Evolutionary conservation across 2,329 filamentous ascomycete species (phyloP).

Genomic region (Beauveria australis): DNA sequence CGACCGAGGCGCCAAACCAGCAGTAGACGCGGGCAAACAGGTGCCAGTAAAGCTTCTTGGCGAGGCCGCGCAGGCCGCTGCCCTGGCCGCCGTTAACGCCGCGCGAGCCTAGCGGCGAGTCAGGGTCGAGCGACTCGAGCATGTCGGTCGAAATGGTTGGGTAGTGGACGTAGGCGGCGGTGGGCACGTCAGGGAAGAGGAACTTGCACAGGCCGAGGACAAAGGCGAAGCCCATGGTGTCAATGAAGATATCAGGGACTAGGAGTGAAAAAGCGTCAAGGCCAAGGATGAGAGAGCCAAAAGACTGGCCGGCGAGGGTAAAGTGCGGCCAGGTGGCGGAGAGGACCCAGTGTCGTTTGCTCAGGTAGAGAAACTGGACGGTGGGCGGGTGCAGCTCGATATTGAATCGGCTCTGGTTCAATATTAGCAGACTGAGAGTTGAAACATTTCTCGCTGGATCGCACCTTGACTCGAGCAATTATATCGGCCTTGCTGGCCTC

Average conservation of each 20-base stretch:
- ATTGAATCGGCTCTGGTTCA: slow-evolving; percentile 69
- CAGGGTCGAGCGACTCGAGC: slow-evolving; percentile 71
- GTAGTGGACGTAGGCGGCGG: slow-evolving; percentile 92
- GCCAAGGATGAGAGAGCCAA: slow-evolving; percentile 79
- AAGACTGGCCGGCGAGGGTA: slow-evolving; percentile 85
- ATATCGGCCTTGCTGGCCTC: slow-evolving; percentile 76
- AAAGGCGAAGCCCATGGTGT: slow-evolving; percentile 98
- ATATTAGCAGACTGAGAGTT: slow-evolving; percentile 11
- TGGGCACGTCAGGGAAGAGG: slow-evolving; percentile 73
- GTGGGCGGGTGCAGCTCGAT: slow-evolving; percentile 79
- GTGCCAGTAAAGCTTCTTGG: slow-evolving; percentile 80
- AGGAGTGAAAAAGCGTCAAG: slow-evolving; percentile 91
- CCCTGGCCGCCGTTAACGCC: slow-evolving; percentile 82
- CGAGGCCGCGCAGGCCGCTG: slow-evolving; percentile 57
- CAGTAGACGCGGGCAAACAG: slow-evolving; percentile 77
- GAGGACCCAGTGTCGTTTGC: slow-evolving; percentile 78
- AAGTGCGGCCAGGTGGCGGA: slow-evolving; percentile 84
- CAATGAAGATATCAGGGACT: slow-evolving; percentile 87
- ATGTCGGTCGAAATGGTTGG: slow-evolving; percentile 98
- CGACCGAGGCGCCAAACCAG: slow-evolving; percentile 71
- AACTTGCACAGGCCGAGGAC: slow-evolving; percentile 73
- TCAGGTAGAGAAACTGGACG: slow-evolving; percentile 82
- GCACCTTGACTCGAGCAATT: slow-evolving; percentile 65
- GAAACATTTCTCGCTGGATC: slow-evolving; percentile 4
- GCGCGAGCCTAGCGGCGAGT: slow-evolving; percentile 47